Evolutionary conservation across 2,329 filamentous ascomycete genomes (phyloP).

Genomic region (Nigrospora oryzae): DNA sequence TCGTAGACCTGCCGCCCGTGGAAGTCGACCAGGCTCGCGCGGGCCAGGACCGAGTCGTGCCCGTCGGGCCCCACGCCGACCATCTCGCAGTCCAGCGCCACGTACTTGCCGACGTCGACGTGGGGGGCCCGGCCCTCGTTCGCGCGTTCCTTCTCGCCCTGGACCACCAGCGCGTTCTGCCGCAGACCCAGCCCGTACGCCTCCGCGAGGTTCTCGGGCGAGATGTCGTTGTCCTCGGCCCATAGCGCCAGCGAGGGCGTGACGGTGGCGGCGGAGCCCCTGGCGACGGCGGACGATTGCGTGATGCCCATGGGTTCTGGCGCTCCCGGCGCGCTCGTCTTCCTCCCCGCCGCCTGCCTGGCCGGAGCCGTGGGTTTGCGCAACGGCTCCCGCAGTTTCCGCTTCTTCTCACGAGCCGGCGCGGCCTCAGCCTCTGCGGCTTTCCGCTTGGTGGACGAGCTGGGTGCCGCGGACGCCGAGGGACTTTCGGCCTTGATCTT

Average conservation of each 20-base stretch:
- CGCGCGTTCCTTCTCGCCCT: conserved; percentile 37
- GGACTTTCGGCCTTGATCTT: conserved; percentile 41
- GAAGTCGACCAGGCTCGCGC: conserved; percentile 88
- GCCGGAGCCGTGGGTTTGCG: conserved; percentile 5
- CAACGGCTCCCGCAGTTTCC: conserved; percentile 17
- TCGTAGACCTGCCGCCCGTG: conserved; percentile 91
- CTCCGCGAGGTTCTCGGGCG: conserved; percentile 50
- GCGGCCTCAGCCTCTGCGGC: conserved; percentile 17
- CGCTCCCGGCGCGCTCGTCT: conserved; percentile 8
- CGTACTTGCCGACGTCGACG: conserved; percentile 75
- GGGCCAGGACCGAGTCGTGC: conserved; percentile 68
- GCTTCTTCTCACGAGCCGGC: conserved; percentile 11
- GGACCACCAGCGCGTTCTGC: conserved; percentile 26
- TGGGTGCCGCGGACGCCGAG: conserved; percentile 12
- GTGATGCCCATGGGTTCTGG: conserved; percentile 46
- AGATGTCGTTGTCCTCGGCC: conserved; percentile 53
- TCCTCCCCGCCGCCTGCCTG: conserved; percentile 8
- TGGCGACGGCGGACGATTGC: conserved; percentile 37
- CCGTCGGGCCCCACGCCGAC: conserved; percentile 72
- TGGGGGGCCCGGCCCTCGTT: conserved; percentile 56
- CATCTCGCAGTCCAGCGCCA: conserved; percentile 97
- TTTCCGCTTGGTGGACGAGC: conserved; percentile 33
- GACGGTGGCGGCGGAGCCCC: conserved; percentile 27
- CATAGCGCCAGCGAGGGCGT: conserved; percentile 51
- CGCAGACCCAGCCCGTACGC: conserved; percentile 50